Conservation (phyloP, 2,329 filamentous ascomycete species). For the Ramichloridium luteum region DNA sequence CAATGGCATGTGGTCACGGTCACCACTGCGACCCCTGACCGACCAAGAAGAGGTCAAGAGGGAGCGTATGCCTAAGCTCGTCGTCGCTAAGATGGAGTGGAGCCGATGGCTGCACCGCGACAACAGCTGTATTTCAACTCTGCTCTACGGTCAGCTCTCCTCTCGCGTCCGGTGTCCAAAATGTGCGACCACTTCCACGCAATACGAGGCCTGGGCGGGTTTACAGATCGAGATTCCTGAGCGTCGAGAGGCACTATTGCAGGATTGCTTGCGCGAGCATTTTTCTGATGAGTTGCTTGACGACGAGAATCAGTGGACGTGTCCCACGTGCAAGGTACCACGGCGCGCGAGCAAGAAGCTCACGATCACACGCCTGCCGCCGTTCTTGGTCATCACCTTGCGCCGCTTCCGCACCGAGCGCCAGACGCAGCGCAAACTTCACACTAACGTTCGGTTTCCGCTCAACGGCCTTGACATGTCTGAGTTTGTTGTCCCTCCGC, state of each 20-base stretch:
- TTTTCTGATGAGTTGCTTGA: conserved; percentile 55
- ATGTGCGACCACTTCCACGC: conserved; percentile 51
- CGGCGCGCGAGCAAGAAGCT: conserved; percentile 58
- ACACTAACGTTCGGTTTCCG: conserved; percentile 63
- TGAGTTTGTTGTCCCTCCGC: conserved; percentile 45
- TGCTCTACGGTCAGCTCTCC: conserved; percentile 64
- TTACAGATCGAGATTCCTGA: conserved; percentile 59
- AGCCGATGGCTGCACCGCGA: conserved; percentile 55
- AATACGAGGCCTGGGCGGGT: conserved; percentile 58
- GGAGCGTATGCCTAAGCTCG: conserved; percentile 47
- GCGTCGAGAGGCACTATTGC: conserved; percentile 46
- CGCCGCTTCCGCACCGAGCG: conserved; percentile 52
- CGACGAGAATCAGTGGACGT: conserved; percentile 58
- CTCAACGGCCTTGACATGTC: conserved; percentile 55
- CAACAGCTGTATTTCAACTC: conserved; percentile 66
- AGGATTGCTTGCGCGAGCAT: conserved; percentile 59
- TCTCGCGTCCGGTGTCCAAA: conserved; percentile 49
- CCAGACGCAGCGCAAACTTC: conserved; percentile 52
- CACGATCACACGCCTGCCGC: conserved; percentile 64
- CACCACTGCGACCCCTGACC: conserved; percentile 46
- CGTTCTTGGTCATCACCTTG: conserved; percentile 66
- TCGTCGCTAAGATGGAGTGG: conserved; percentile 67
- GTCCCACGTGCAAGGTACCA: conserved; percentile 59
- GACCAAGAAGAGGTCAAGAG: conserved; percentile 48
- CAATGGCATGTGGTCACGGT: conserved; percentile 52